Evolutionary conservation across 306 rosid genomes (phyloP).

Genomic region (Astragalus membranaceus): DNA sequence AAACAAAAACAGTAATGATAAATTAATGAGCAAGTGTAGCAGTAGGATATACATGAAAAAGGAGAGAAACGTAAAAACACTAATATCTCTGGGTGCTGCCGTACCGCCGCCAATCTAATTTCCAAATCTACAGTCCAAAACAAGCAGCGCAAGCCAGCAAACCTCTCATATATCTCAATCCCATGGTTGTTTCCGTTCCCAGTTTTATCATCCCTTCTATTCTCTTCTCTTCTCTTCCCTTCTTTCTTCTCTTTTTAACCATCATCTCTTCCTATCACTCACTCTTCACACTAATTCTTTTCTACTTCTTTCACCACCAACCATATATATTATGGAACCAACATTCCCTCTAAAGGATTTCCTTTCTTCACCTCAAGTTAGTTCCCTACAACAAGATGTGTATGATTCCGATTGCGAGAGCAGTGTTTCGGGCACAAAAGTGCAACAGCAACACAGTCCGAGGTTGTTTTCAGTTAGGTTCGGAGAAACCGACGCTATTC

Average conservation of each 20-base stretch:
- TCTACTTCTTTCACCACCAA: not conserved
- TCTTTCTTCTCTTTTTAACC: not conserved
- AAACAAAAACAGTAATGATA: not conserved
- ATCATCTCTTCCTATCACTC: not conserved
- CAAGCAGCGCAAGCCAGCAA: conserved; percentile 9
- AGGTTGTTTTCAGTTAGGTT: conserved; percentile 17
- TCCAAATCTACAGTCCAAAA: conserved; percentile 11
- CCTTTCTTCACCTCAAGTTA: not conserved
- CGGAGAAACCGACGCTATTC: conserved; percentile 34
- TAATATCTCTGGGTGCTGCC: not conserved
- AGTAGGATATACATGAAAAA: too few relatives aligned
- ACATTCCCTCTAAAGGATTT: not conserved
- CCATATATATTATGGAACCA: not conserved
- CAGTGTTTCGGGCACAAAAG: conserved; percentile 23
- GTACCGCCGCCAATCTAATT: not conserved
- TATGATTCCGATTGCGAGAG: conserved; percentile 46
- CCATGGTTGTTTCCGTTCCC: not conserved
- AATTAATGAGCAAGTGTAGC: too few relatives aligned
- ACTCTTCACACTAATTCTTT: not conserved
- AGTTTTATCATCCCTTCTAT: not conserved
- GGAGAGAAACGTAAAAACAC: not conserved
- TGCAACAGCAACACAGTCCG: not conserved
- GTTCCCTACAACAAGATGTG: not conserved
- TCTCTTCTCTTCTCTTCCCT: not conserved
- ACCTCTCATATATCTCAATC: too few relatives aligned